Evolutionary conservation across 2,329 filamentous ascomycete genomes (phyloP).

Genomic region (Colletotrichum tofieldiae): DNA sequence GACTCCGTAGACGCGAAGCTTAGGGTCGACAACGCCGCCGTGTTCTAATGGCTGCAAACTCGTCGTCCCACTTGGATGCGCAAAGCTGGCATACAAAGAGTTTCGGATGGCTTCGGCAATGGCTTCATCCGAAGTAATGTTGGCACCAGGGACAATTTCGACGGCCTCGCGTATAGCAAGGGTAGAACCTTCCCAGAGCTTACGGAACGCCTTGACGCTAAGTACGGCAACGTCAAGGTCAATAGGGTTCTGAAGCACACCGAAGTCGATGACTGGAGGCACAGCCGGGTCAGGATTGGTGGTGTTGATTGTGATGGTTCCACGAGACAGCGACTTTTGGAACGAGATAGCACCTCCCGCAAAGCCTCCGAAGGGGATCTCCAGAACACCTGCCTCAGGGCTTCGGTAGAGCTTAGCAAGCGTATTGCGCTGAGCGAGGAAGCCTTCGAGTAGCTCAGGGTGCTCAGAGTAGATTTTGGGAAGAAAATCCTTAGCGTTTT

Average conservation of each 20-base stretch:
- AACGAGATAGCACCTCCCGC: conserved; percentile 50
- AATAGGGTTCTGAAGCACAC: conserved; percentile 55
- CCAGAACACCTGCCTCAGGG: conserved; percentile 46
- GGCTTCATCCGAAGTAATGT: conserved; percentile 24
- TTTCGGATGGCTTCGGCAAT: conserved; percentile 22
- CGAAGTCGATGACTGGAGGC: conserved; percentile 57
- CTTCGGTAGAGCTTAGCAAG: conserved; percentile 50
- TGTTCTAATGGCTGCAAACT: conserved; percentile 62
- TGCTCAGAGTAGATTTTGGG: conserved; percentile 48
- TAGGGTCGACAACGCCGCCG: conserved; percentile 52
- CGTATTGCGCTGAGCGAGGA: conserved; percentile 53
- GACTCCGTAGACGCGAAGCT: conserved; percentile 51
- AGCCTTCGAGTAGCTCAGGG: conserved; percentile 56
- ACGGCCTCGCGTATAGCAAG: conserved; percentile 7
- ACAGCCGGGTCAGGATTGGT: conserved; percentile 49
- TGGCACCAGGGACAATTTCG: conserved; percentile 31
- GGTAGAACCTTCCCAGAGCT: conserved; percentile 45
- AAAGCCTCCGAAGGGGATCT: conserved; percentile 53
- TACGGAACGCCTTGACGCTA: conserved; percentile 53
- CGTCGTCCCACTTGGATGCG: conserved; percentile 63
- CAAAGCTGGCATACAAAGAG: conserved; percentile 11
- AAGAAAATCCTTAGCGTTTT: conserved; percentile 54
- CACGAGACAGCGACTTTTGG: conserved; percentile 57
- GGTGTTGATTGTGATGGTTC: conserved; percentile 56
- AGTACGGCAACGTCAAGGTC: conserved; percentile 52